phyloP scores from a whole-genome alignment of 1,284 basidiomycete genomes.

The Austroboletus novae-zelandiae region DNA sequence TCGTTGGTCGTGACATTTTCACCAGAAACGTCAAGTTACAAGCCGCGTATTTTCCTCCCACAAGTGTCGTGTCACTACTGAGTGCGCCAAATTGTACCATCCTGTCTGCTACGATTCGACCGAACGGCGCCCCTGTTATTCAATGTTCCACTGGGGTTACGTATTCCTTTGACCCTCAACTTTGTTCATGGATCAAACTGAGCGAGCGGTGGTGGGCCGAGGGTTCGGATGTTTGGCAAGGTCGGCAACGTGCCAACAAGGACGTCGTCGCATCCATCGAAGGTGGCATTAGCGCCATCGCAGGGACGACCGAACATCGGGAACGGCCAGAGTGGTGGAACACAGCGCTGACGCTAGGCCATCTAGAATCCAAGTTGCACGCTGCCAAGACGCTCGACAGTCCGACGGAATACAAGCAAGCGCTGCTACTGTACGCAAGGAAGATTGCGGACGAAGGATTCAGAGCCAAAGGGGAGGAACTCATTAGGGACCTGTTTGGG shows the following conservation, averaged over 20 bases:
- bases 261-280: constrained; percentile 54
- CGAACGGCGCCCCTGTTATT: constrained; percentile 77
- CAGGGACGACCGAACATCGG: constrained; percentile 41
- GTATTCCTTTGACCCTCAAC: constrained; percentile 70
- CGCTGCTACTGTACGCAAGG: constrained; percentile 73
- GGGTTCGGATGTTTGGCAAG: constrained; percentile 79
- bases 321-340: constrained; percentile 72
- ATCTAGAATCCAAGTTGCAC: constrained; percentile 79
- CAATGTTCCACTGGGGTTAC: constrained; percentile 71
- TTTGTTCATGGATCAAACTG: constrained; percentile 70
- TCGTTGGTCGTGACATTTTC: constrained; percentile 8
- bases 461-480: constrained; percentile 80
- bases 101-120: constrained; percentile 60
- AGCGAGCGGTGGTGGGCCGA: constrained; percentile 79
- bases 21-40: constrained; percentile 72
- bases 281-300: constrained; percentile 44
- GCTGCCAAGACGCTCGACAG: constrained; percentile 74
- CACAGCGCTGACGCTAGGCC: constrained; percentile 75
- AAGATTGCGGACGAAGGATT: constrained; percentile 86
- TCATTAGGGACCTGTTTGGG: constrained; percentile 84
- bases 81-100: constrained; percentile 52
- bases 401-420: constrained; percentile 77
- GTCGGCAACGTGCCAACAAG: constrained; percentile 54
- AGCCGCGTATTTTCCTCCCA: constrained; percentile 60
- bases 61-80: constrained; percentile 62